phyloP scores from a whole-genome alignment of 2,329 filamentous ascomycete species.

The Botrytis galanthina region DNA sequence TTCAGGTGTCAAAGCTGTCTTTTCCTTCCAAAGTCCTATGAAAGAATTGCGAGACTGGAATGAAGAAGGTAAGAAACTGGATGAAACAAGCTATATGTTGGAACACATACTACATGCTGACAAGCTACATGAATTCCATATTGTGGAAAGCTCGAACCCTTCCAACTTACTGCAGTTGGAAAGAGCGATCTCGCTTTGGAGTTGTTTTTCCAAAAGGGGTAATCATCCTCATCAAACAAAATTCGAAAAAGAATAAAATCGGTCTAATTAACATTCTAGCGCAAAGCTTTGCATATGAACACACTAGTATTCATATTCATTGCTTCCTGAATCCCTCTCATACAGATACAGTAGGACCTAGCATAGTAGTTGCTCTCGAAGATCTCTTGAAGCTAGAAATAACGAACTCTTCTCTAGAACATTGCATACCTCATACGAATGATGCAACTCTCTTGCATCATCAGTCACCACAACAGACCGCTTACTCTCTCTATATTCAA shows the following conservation, averaged over 20 bases:
- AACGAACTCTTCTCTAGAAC: neutral
- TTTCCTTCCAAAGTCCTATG: neutral
- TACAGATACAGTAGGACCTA: neutral
- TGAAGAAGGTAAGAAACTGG: neutral
- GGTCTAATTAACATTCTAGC: neutral
- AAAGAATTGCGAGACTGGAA: neutral
- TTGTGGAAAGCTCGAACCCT: neutral
- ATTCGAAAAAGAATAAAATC: neutral
- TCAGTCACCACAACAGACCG: neutral
- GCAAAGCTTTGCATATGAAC: neutral
- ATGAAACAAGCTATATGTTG: slow-evolving; percentile 1
- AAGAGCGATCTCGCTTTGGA: slow-evolving; percentile 2
- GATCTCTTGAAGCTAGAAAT: neutral
- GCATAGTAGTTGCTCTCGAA: neutral
- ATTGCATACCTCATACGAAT: slow-evolving; percentile 1
- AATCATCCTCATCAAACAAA: neutral
- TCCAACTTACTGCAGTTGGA: neutral
- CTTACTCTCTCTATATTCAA: neutral
- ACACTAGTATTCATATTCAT: neutral
- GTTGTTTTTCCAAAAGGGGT: slow-evolving; percentile 6
- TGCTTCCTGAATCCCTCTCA: neutral
- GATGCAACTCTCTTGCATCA: neutral
- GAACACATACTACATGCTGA: neutral
- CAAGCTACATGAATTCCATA: neutral
- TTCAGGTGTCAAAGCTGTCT: neutral